These are phyloP conservation scores for Nosema muscidifuracis DNA, from an alignment of 371 early-diverging fungal species.

Conservation along the genomic window DNA sequence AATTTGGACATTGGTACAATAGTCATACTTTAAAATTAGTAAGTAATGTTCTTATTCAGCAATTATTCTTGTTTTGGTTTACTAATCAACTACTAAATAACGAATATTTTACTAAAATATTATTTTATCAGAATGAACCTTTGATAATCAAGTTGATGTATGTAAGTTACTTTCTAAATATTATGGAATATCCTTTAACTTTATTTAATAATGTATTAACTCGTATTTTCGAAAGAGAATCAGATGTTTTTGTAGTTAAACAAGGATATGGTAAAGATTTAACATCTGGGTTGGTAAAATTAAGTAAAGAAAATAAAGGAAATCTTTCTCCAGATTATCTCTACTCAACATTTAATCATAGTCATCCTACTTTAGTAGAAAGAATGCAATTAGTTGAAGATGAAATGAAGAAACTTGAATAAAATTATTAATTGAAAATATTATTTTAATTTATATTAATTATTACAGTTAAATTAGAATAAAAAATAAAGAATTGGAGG, in stretches of 20 bases:
- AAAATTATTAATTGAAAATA: background rate
- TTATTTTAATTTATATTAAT: no score
- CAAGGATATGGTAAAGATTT: constrained; percentile 70
- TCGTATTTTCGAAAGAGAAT: constrained; percentile 81
- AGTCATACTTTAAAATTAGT: constrained; percentile 74
- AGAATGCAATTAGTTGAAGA: constrained; percentile 68
- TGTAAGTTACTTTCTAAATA: constrained; percentile 12
- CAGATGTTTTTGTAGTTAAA: constrained; percentile 74
- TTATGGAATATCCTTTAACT: background rate
- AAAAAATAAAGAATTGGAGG: no score
- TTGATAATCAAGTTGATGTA: constrained; percentile 34
- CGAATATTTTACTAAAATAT: constrained; percentile 1
- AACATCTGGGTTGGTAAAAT: constrained; percentile 73
- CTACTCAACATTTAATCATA: constrained; percentile 81
- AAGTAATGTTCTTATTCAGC: constrained; percentile 65
- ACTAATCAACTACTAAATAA: constrained; percentile 20
- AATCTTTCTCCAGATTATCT: constrained; percentile 76
- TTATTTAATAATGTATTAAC: constrained; percentile 68
- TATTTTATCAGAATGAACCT: constrained; percentile 30
- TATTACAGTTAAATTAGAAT: no score
- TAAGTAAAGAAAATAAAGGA: constrained; percentile 78
- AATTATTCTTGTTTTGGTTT: constrained; percentile 29
- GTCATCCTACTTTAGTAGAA: constrained; percentile 84
- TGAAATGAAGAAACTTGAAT: constrained; percentile 44
- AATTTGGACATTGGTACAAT: constrained; percentile 88